Conservation (phyloP, 495 filamentous ascomycete genomes). For the Glarea lozoyensis region DNA sequence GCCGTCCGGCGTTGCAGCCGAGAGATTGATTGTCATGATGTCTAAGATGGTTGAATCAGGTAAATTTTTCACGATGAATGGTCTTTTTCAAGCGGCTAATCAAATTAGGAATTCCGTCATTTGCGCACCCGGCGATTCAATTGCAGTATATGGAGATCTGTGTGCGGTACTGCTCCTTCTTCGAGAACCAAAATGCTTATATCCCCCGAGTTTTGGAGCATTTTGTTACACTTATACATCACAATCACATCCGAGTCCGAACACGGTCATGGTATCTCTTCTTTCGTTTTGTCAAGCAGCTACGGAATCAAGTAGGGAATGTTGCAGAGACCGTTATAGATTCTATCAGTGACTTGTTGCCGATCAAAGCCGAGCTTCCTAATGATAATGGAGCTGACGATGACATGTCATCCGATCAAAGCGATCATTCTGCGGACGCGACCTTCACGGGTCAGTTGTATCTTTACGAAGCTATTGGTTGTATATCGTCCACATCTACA, state of each 20-base stretch:
- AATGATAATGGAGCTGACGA: constrained; percentile 67
- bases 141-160: constrained; percentile 98
- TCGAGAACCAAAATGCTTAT: constrained; percentile 66
- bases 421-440: constrained; percentile 77
- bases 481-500: constrained; percentile 68
- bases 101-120: constrained; percentile 61
- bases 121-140: constrained; percentile 83
- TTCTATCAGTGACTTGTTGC: constrained; percentile 78
- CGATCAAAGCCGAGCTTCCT: constrained; percentile 82
- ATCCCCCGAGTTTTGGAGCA: constrained; percentile 84
- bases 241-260: constrained; percentile 73
- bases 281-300: constrained; percentile 81
- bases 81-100: constrained; percentile 13
- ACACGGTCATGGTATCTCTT: constrained; percentile 96
- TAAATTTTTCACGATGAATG: constrained; percentile 30
- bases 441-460: constrained; percentile 85
- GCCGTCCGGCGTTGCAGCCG: constrained; percentile 64
- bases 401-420: constrained; percentile 88
- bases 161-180: constrained; percentile 87
- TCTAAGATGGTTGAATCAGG: constrained; percentile 85
- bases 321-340: constrained; percentile 82
- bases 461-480: constrained; percentile 89
- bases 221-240: constrained; percentile 84
- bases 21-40: constrained; percentile 84
- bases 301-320: constrained; percentile 74